Base-by-base conservation (phyloP, 1,284 basidiomycete species). In the Cryptococcus hybrid region DNA sequence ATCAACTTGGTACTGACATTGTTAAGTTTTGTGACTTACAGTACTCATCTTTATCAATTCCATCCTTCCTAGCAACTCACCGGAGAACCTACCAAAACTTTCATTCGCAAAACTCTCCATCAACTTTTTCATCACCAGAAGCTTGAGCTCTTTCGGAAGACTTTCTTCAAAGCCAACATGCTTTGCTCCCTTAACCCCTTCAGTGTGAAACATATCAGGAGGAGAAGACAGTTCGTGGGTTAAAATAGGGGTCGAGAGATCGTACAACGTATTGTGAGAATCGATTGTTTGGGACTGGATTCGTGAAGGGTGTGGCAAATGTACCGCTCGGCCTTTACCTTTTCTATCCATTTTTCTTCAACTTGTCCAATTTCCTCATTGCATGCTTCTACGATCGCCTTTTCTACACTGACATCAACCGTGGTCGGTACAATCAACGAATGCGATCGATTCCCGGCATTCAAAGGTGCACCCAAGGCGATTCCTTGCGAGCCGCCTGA, bases 31-130 rank as follows among this genome's bases (percentile, higher is more conserved):
- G 24, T 11, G 53, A 79, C 85, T 77, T 74, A 94, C 92, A 79
- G 88, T 82, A 71, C 86, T 86, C 54, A 93, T 69, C 74, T 84
- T 88, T 66, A 93, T 82, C 37, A 95, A 80, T 73, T 94, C 91
- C 62, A 86, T 79, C 55, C 88, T 75, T 1, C 86, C 91, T 61
- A 82, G 85, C 50, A 86, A 83, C 60, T 82, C 82, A 7, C 90
- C 90, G 30, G 36, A n/a, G 36, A 86, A 81, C 87, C 88, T 90
- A 62, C 83, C 18, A 52, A 79, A 15, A 52, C 79, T 64, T 47
- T 85, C 9, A 61, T 84, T 80, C 47, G 85, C 9, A 68, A 51
- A 89, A 67, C 7, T 80, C 7, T 62, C 65, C 15, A 77, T 39
- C 5, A 80, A 49, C 0, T 64, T 54, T 4, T 51, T 69, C 42